Conservation (phyloP, 192 early-diverging fungal species). For the Backusella sp. region DNA sequence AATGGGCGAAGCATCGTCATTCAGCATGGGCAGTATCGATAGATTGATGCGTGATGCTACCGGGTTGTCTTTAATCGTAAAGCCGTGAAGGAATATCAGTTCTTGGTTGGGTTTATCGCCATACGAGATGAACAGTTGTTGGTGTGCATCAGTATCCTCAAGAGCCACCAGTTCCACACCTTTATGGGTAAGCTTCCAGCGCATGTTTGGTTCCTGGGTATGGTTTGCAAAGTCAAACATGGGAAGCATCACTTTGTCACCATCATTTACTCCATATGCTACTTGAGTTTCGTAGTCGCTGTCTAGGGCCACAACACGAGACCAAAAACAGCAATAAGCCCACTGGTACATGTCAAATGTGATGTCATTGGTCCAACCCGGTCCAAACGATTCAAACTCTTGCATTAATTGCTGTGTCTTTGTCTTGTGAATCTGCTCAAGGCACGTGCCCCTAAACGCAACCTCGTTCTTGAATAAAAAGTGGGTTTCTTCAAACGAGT, state of each 20-base stretch:
- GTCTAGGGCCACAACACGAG: conserved; percentile 57
- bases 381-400: conserved; percentile 37
- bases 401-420: conserved; percentile 46
- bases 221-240: conserved; percentile 77
- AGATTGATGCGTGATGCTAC: conserved; percentile 19
- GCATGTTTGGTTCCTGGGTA: conserved; percentile 44
- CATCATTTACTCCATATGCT: background rate
- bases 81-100: conserved; percentile 70
- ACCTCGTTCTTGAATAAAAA: conserved; percentile 39
- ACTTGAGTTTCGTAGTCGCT: conserved; percentile 31
- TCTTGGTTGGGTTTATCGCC: conserved; percentile 71
- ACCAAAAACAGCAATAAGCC: conserved; percentile 74
- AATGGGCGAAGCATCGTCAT: conserved; percentile 29
- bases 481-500: conserved; percentile 32
- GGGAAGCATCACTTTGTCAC: conserved; percentile 62
- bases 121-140: conserved; percentile 64
- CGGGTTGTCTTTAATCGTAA: conserved; percentile 54
- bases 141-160: conserved; percentile 5
- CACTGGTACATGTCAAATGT: conserved; percentile 55
- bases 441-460: conserved; percentile 45
- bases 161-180: conserved; percentile 34
- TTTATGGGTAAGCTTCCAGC: conserved; percentile 52
- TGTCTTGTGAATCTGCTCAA: conserved; percentile 48
- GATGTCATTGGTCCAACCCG: conserved; percentile 28
- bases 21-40: conserved; percentile 27